Evolutionary conservation across 352 stramenopile genomes (phyloP).

Genomic region (Globisporangium cylindrosporum): DNA sequence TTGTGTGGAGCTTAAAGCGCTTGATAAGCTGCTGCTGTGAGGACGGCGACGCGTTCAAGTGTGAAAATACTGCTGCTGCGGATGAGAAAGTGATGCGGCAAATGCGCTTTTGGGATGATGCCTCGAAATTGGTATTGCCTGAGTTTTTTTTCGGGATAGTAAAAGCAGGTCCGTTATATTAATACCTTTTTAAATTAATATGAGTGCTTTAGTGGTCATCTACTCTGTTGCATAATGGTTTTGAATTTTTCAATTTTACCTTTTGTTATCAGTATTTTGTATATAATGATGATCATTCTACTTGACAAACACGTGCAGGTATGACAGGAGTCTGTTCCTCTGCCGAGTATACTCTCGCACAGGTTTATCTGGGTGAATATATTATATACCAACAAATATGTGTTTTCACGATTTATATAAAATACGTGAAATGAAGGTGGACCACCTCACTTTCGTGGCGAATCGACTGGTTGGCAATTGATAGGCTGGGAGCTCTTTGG

Average conservation of each 20-base stretch:
- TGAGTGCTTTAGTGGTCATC: background rate
- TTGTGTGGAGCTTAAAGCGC: background rate
- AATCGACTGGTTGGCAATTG: conserved; percentile 9
- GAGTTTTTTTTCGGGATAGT: conserved; percentile 1
- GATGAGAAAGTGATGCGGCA: background rate
- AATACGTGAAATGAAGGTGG: background rate
- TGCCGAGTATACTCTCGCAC: background rate
- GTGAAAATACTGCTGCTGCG: background rate
- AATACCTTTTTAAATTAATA: background rate
- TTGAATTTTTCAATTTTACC: background rate
- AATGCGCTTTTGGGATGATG: background rate
- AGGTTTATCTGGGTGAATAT: background rate
- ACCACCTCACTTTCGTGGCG: background rate
- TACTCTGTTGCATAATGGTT: background rate
- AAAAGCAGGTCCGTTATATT: background rate
- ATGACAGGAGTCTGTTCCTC: background rate
- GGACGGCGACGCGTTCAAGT: background rate
- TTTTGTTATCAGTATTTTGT: background rate
- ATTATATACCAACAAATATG: background rate
- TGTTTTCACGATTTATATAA: background rate
- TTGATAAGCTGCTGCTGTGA: background rate
- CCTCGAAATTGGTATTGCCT: background rate
- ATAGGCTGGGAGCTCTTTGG: background rate
- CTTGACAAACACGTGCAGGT: background rate
- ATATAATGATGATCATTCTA: background rate